Evolutionary conservation across 176 grass and related monocot genomes (phyloP).

Genomic region (Pontederia paniculata): DNA sequence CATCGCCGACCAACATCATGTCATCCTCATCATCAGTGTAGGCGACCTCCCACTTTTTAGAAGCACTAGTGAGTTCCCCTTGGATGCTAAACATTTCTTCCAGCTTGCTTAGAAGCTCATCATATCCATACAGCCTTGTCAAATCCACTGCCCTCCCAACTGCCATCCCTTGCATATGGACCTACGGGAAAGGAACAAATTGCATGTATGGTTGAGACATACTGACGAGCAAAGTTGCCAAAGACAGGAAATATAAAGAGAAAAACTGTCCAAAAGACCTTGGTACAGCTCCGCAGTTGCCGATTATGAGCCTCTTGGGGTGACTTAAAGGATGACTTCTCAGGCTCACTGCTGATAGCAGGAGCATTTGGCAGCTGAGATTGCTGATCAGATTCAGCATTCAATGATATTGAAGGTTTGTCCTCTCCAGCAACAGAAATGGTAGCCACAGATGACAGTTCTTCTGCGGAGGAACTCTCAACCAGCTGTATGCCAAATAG

Average conservation of each 20-base stretch:
- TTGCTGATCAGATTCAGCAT: constrained; percentile 31
- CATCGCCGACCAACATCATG: constrained; percentile 92
- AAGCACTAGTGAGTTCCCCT: constrained; percentile 41
- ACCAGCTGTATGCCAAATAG: constrained; percentile 84
- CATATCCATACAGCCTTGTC: constrained; percentile 57
- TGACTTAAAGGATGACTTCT: constrained; percentile 12
- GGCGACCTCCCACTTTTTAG: constrained; percentile 65
- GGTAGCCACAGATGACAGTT: constrained; percentile 14
- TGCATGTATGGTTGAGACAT: not conserved
- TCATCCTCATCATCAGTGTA: constrained; percentile 88
- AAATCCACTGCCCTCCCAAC: constrained; percentile 89
- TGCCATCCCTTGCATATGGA: constrained; percentile 90
- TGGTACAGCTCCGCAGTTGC: constrained; percentile 88
- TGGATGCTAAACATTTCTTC: constrained; percentile 69
- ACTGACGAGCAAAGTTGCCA: not conserved
- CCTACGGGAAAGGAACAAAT: constrained; percentile 34
- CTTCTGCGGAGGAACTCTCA: constrained; percentile 33
- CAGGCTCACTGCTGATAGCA: constrained; percentile 36
- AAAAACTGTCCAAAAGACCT: constrained; percentile 29
- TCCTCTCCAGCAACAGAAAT: constrained; percentile 31
- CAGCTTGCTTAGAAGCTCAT: constrained; percentile 49
- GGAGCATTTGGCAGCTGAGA: constrained; percentile 43
- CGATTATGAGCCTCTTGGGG: constrained; percentile 44
- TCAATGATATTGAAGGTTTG: constrained; percentile 25
- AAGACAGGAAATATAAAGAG: not conserved